These are phyloP conservation scores for Dothistroma pini DNA, from an alignment of 2,329 filamentous ascomycete species.

Conservation along the genomic window DNA sequence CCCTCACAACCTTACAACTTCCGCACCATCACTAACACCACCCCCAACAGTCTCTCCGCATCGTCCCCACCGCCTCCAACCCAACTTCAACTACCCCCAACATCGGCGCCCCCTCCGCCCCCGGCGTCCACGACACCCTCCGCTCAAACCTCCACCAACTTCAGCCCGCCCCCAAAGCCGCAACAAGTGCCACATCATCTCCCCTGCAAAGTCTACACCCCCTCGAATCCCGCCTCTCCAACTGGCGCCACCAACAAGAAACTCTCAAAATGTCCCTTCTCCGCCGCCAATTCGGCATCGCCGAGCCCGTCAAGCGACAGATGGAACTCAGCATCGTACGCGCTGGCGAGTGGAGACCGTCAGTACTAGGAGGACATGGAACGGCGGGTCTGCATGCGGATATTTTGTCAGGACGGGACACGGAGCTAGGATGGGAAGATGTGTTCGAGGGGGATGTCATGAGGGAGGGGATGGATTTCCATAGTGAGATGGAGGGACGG, in stretches of 20 bases:
- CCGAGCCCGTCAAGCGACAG: slow-evolving; percentile 83
- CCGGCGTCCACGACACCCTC: slow-evolving; percentile 89
- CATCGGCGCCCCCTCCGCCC: slow-evolving; percentile 77
- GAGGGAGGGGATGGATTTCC: slow-evolving; percentile 65
- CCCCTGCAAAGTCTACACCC: slow-evolving; percentile 71
- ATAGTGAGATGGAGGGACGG: slow-evolving; percentile 92
- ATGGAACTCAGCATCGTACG: slow-evolving; percentile 93
- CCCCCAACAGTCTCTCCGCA: slow-evolving; percentile 59
- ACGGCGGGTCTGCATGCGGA: slow-evolving; percentile 73
- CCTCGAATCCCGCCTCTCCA: slow-evolving; percentile 81
- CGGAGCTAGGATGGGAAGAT: slow-evolving; percentile 85
- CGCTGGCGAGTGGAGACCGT: slow-evolving; percentile 75
- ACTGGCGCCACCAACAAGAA: slow-evolving; percentile 90
- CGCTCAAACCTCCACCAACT: slow-evolving; percentile 70
- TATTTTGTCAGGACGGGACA: slow-evolving; percentile 76
- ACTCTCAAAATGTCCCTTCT: slow-evolving; percentile 82
- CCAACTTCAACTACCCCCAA: slow-evolving; percentile 47
- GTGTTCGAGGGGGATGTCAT: slow-evolving; percentile 75
- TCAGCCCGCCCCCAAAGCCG: slow-evolving; percentile 45
- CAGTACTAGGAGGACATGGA: slow-evolving; percentile 57
- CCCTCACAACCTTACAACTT: not conserved
- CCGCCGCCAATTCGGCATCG: slow-evolving; percentile 82
- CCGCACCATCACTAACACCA: slow-evolving; percentile 7
- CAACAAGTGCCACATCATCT: slow-evolving; percentile 40
- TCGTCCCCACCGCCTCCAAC: slow-evolving; percentile 70